These are phyloP conservation scores for Tylopilus plumbeoviolaceoides DNA, from an alignment of 768 basidiomycete species.

Conservation along the genomic window DNA sequence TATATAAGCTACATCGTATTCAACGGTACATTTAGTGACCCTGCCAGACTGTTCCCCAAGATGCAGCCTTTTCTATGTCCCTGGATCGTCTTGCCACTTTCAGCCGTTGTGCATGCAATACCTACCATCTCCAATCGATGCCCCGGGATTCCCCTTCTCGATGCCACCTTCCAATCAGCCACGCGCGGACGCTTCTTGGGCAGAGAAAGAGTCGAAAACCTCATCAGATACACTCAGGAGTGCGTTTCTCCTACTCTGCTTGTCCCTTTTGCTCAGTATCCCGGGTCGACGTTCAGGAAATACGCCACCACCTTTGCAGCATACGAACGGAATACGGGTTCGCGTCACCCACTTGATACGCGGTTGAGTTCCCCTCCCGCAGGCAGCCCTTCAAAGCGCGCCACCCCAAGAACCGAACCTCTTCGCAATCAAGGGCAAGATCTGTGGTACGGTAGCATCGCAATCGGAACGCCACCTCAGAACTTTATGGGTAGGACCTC, in stretches of 20 bases:
- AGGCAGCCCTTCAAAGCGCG: constrained; percentile 5
- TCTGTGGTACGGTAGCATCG: constrained; percentile 40
- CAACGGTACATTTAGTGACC: neutral
- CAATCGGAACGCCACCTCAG: constrained; percentile 44
- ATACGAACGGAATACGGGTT: constrained; percentile 12
- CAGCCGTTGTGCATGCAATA: neutral
- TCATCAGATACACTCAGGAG: constrained; percentile 5
- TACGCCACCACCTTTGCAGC: constrained; percentile 37
- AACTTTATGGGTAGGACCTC: constrained; percentile 33
- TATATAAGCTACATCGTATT: constrained; percentile 6
- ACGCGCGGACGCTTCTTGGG: neutral
- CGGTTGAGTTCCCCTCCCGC: constrained; percentile 2
- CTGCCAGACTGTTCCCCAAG: neutral
- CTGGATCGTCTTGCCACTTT: constrained; percentile 2
- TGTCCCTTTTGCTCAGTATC: neutral
- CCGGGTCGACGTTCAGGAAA: constrained; percentile 32
- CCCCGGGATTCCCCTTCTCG: constrained; percentile 4
- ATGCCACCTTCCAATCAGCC: neutral
- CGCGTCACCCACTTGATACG: constrained; percentile 6
- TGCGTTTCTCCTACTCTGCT: neutral
- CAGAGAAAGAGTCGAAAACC: neutral
- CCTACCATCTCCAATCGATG: constrained; percentile 6
- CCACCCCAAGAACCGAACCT: constrained; percentile 13
- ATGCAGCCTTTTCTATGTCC: constrained; percentile 7
- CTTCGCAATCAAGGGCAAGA: constrained; percentile 29